Percentiles rank a stretch among this genome's conserved stretches.
Evolutionary conservation across 345 rosid species (phyloP).

Genomic region (Salix suchowensis): DNA sequence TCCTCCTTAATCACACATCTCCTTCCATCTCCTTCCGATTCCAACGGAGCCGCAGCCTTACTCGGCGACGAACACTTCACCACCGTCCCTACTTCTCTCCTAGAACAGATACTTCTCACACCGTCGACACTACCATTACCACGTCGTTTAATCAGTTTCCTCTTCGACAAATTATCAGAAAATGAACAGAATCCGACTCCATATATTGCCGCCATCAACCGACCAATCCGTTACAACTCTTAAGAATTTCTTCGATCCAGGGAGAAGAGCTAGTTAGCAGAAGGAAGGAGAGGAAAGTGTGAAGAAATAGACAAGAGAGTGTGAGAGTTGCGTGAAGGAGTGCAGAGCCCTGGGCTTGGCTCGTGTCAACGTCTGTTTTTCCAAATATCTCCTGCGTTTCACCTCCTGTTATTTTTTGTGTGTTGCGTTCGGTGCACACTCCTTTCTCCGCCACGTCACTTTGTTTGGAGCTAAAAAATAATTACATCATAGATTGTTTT

Average conservation of each 20-base stretch:
- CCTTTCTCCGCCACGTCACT: too few species aligned
- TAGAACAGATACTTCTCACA: slow-evolving; percentile 5
- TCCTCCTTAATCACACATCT: slow-evolving; percentile 22
- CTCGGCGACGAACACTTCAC: slow-evolving; percentile 42
- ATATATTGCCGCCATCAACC: slow-evolving; percentile 12
- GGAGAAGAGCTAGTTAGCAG: background rate
- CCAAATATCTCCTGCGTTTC: slow-evolving; percentile 33
- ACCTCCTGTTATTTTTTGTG: background rate
- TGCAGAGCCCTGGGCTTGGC: slow-evolving; percentile 57
- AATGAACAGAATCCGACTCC: slow-evolving; percentile 33
- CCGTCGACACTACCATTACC: slow-evolving; percentile 12
- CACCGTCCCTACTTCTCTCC: slow-evolving; percentile 19
- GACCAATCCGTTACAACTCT: background rate
- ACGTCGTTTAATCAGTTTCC: slow-evolving; percentile 21
- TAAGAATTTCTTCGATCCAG: background rate
- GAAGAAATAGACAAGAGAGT: slow-evolving; percentile 34
- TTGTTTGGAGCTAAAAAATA: too few species aligned
- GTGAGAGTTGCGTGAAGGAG: slow-evolving; percentile 69
- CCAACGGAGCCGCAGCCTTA: slow-evolving; percentile 35
- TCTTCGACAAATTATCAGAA: slow-evolving; percentile 30
- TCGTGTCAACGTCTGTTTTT: slow-evolving; percentile 43
- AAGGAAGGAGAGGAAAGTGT: background rate
- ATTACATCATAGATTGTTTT: too few species aligned
- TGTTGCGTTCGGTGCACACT: background rate
- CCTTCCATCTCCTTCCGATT: slow-evolving; percentile 30